A percentile compares a stretch with the other conserved stretches of the same genome.
Conservation (phyloP, 1,284 basidiomycete species). For the Fistulinella cinereoalba region DNA sequence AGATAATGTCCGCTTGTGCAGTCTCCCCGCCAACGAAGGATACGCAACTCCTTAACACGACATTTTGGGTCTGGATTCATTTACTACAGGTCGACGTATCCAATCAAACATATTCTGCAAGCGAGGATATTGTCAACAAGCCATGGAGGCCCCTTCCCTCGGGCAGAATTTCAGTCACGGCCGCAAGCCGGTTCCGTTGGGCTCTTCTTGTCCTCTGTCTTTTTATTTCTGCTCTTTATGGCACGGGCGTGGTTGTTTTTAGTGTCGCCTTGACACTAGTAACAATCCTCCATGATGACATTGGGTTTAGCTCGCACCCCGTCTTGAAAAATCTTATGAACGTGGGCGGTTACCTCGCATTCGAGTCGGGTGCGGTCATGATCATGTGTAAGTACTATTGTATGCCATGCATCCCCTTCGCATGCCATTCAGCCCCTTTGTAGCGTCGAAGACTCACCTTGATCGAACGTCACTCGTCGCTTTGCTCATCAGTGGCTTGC, state of each 20-base stretch:
- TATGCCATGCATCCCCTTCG: not conserved
- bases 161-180: constrained; percentile 23
- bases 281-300: constrained; percentile 29
- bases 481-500: constrained; percentile 19
- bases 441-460: constrained; percentile 6
- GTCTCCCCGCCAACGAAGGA: constrained; percentile 25
- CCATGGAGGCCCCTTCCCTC: constrained; percentile 39
- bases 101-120: constrained; percentile 36
- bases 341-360: constrained; percentile 30
- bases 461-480: constrained; percentile 20
- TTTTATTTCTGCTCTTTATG: constrained; percentile 21
- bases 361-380: constrained; percentile 33
- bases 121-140: constrained; percentile 36
- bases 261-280: constrained; percentile 18
- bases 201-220: constrained; percentile 26
- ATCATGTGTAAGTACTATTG: constrained; percentile 28
- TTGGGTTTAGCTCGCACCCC: constrained; percentile 19
- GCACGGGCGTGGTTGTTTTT: constrained; percentile 21
- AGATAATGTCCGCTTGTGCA: constrained; percentile 36
- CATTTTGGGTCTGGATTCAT: constrained; percentile 47
- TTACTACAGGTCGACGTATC: constrained; percentile 41
- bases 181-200: constrained; percentile 32
- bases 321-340: constrained; percentile 33
- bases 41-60: constrained; percentile 10
- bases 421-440: not conserved